These are phyloP conservation scores for Diaporthe caulivora DNA, from an alignment of 2,329 filamentous ascomycete genomes.

Conservation along the genomic window DNA sequence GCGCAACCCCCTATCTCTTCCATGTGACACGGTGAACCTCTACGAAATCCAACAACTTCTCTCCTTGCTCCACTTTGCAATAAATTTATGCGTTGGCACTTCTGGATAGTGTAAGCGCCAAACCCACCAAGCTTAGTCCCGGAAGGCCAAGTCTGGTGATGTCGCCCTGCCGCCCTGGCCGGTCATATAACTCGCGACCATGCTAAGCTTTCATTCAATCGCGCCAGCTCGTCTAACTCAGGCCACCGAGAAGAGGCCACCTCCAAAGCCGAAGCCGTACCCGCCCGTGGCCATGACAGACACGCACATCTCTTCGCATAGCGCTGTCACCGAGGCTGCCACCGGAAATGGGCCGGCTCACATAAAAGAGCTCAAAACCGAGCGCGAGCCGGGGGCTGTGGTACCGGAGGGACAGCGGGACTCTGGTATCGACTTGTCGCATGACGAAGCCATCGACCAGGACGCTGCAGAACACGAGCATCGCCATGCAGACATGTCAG, in stretches of 20 bases:
- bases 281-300: conserved; percentile 21
- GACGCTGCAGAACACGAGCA: neutral
- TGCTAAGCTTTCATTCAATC: conserved; percentile 37
- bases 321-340: neutral
- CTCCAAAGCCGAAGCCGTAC: conserved; percentile 16
- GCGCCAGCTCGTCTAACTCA: conserved; percentile 25
- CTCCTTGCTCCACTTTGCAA: neutral
- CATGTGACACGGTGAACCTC: conserved; percentile 28
- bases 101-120: conserved; percentile 1
- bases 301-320: neutral
- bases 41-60: neutral
- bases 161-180: neutral
- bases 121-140: conserved; percentile 13
- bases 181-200: conserved; percentile 26
- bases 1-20: neutral
- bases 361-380: conserved; percentile 3
- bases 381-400: neutral
- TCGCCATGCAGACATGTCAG: neutral
- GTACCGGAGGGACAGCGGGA: neutral
- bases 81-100: conserved; percentile 28
- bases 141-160: conserved; percentile 13
- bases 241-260: conserved; percentile 14
- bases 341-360: neutral
- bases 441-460: neutral
- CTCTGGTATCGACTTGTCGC: conserved; percentile 24